Conservation (phyloP, 179 eudicot species). For the Silene noctiflora region DNA sequence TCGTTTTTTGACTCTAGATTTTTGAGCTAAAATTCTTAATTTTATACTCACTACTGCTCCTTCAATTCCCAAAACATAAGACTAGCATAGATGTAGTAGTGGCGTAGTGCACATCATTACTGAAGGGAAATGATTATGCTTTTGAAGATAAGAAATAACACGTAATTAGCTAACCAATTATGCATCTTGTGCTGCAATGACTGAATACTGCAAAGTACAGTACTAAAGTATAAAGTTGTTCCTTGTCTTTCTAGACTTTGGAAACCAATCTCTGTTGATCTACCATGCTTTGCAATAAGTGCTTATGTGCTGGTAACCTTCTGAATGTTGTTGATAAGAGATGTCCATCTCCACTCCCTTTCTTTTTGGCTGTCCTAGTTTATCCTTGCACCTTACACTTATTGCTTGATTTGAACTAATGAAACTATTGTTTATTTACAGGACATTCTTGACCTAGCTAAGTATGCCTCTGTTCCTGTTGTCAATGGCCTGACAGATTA, state of each 20-base stretch:
- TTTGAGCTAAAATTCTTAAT: too few relatives aligned
- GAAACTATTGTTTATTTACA: constrained; percentile 33
- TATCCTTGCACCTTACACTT: not conserved
- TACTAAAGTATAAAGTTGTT: not conserved
- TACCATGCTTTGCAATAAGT: not conserved
- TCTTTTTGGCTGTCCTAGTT: not conserved
- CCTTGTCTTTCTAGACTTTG: not conserved
- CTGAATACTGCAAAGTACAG: not conserved
- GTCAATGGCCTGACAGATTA: constrained; percentile 91
- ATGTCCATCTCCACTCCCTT: not conserved
- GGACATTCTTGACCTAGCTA: constrained; percentile 89
- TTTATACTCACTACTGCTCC: too few relatives aligned
- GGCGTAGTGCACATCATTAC: not conserved
- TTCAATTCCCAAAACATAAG: too few relatives aligned
- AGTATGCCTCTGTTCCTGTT: constrained; percentile 74
- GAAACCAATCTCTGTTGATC: not conserved
- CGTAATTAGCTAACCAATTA: not conserved
- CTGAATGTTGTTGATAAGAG: not conserved
- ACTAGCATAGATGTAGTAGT: too few relatives aligned
- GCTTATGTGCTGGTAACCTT: not conserved
- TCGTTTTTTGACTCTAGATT: too few relatives aligned
- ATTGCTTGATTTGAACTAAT: not conserved
- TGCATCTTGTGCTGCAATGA: not conserved
- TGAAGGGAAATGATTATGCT: not conserved
- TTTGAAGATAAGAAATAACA: not conserved